These are phyloP conservation scores for Neurospora sp. DNA, from an alignment of 495 filamentous ascomycete species.

Conservation along the genomic window DNA sequence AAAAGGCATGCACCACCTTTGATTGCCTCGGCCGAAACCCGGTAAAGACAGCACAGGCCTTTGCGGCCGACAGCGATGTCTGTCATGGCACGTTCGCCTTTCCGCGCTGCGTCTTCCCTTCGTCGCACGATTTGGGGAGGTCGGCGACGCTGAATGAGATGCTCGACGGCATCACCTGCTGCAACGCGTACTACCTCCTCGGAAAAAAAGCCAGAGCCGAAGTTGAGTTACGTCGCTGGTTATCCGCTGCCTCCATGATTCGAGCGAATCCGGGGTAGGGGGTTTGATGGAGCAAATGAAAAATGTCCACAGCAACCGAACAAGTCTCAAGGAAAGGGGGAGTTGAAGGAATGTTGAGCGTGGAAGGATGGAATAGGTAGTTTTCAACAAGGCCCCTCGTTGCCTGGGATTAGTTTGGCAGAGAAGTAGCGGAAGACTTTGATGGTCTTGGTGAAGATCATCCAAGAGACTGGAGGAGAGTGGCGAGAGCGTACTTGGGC, in stretches of 20 bases:
- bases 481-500: neutral
- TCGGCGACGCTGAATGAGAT: neutral
- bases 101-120: neutral
- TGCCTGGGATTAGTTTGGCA: neutral
- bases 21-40: neutral
- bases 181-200: neutral
- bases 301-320: neutral
- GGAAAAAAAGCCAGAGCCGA: neutral
- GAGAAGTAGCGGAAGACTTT: slow-evolving; percentile 51
- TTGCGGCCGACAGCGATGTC: neutral
- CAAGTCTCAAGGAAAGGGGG: neutral
- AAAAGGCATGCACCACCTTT: neutral
- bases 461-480: slow-evolving; percentile 24
- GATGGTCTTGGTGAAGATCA: slow-evolving; percentile 45
- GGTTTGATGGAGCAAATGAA: neutral
- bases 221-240: neutral
- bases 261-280: neutral
- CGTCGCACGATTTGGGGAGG: neutral
- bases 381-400: neutral
- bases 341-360: neutral
- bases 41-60: neutral
- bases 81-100: neutral
- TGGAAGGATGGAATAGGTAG: neutral
- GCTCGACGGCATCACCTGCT: neutral
- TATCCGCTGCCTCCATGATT: neutral